Base-by-base conservation (phyloP, 2,329 filamentous ascomycete species). In the Trichoderma pleuroti region DNA sequence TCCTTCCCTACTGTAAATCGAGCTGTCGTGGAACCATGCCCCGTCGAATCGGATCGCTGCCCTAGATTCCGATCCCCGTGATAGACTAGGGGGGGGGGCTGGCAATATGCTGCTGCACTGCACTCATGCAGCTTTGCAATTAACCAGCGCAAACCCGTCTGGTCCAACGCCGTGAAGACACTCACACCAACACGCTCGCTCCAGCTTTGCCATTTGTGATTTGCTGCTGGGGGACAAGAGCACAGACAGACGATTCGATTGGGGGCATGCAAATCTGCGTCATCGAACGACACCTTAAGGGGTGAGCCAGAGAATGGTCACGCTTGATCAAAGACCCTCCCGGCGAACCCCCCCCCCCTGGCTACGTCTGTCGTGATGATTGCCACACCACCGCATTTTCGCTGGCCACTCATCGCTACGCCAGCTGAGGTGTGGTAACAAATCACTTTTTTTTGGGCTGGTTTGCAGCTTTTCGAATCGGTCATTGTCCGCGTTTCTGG, bases 1-100 rank as follows among this genome's bases (percentile, higher is more conserved):
- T 52, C 46, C 46, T 52, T 28, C 63, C 63, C 63, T 16, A 39
- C 16, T n/a, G 16, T 42, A n/a, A 24, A 65, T 26, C 24, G 30
- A 66, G 21, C 46, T 39, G 63, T 57, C 30, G 36, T 59, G 36
- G 52, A 68, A 60, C 52, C 54, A n/a, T 26, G 21, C 18, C 30
- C 6, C n/a, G n/a, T 60, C 65, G 56, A 68, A 68, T 68, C 65
- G 65, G 65, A 68, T 60, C 54, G 34, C 36, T 49, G 54, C 65
- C 52, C 65, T 60, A 16, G 56, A 16, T 11, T 12, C 46, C 21
- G 24, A 42, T 16, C 18, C 52, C 49, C 32, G 24, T 67, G 32
- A 39, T 57, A 42, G 46, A 46, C 62, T 24, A 52, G n/a, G 6
- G n/a, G 6, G 14, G 21, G 21, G 14, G 26, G 36, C 32, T 39